These are phyloP conservation scores for Pseudogymnoascus sp. DNA, from an alignment of 2,329 filamentous ascomycete genomes.

Conservation along the genomic window DNA sequence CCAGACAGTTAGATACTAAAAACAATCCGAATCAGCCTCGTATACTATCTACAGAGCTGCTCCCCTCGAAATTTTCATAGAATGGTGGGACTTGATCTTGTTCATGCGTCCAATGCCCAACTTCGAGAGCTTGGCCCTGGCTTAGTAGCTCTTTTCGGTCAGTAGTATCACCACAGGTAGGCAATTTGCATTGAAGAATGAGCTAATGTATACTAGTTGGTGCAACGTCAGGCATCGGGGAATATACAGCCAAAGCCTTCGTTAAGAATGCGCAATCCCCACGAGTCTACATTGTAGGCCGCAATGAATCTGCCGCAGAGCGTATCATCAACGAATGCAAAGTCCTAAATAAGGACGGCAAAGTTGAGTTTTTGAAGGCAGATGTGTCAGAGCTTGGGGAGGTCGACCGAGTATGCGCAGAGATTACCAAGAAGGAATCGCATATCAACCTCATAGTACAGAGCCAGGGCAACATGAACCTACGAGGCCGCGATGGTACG, in stretches of 20 bases:
- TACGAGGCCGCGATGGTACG: conserved; percentile 22
- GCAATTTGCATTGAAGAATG: background rate
- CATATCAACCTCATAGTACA: conserved; percentile 48
- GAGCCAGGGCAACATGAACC: conserved; percentile 38
- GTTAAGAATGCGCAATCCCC: conserved; percentile 34
- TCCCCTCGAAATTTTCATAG: background rate
- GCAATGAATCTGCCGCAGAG: conserved; percentile 34
- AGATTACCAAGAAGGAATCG: conserved; percentile 42
- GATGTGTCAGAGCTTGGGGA: conserved; percentile 39
- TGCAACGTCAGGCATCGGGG: conserved; percentile 43
- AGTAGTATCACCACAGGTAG: background rate
- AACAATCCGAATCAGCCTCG: background rate
- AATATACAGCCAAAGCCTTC: conserved; percentile 38
- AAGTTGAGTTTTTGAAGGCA: conserved; percentile 38
- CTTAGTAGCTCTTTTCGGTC: conserved; percentile 26
- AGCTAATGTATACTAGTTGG: conserved; percentile 27
- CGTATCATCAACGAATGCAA: conserved; percentile 36
- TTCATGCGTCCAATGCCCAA: conserved; percentile 24
- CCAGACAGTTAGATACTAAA: background rate
- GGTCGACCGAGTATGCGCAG: conserved; percentile 40
- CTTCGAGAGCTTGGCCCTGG: conserved; percentile 25
- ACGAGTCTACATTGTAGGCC: conserved; percentile 40
- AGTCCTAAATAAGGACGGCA: conserved; percentile 35
- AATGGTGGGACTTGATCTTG: conserved; percentile 25
- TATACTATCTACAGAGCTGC: background rate